These are phyloP conservation scores for Hylodesmum podocarpum DNA, from an alignment of 306 rosid species.

Conservation along the genomic window DNA sequence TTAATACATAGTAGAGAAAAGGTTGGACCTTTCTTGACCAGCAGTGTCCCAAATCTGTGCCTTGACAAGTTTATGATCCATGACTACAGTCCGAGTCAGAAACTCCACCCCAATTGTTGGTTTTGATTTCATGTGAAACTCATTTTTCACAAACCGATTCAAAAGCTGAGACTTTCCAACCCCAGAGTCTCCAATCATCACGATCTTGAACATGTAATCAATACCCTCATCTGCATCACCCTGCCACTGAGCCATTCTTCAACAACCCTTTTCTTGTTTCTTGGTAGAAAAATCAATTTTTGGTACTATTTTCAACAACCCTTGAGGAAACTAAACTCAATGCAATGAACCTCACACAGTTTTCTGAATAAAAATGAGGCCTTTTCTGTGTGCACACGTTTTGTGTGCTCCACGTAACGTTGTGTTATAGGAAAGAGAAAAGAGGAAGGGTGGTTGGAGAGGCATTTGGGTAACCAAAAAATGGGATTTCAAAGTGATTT, in stretches of 20 bases:
- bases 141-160: conserved; percentile 71
- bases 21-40: conserved; percentile 88
- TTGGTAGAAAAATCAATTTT: too few species aligned
- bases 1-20: background rate
- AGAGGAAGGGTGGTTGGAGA: conserved; percentile 22
- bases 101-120: conserved; percentile 96
- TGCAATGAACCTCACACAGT: conserved; percentile 2
- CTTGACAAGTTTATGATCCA: conserved; percentile 83
- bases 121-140: conserved; percentile 76
- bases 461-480: conserved; percentile 22
- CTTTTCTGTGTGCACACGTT: background rate
- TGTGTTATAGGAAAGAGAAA: background rate
- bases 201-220: conserved; percentile 88
- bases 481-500: background rate
- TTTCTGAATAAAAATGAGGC: conserved; percentile 22
- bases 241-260: conserved; percentile 63
- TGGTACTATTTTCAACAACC: conserved; percentile 18
- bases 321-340: conserved; percentile 24
- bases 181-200: conserved; percentile 88
- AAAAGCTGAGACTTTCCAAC: conserved; percentile 94
- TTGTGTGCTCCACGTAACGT: background rate
- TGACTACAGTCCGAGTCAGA: conserved; percentile 71
- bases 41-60: conserved; percentile 99
- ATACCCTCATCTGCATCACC: conserved; percentile 70
- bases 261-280: too few species aligned